A percentile compares a stretch with the other conserved stretches of the same genome.
These are phyloP conservation scores for Calonectria crousiana DNA, from an alignment of 2,329 filamentous ascomycete genomes.

Conservation along the genomic window DNA sequence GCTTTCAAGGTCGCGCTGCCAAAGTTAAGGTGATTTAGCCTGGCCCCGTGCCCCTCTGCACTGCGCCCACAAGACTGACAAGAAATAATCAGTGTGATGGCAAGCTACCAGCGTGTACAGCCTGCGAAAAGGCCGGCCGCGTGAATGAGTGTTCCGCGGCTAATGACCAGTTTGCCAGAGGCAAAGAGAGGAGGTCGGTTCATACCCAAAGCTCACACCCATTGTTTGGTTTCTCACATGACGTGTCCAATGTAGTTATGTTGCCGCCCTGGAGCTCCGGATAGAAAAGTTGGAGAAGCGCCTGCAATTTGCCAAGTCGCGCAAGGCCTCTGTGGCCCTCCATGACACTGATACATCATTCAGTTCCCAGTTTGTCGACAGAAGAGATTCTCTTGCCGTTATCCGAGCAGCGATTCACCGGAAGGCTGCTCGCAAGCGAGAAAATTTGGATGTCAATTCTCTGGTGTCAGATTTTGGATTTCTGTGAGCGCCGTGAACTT, in stretches of 20 bases:
- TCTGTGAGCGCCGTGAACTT: conserved; percentile 66
- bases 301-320: conserved; percentile 76
- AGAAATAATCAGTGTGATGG: conserved; percentile 80
- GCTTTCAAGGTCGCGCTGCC: conserved; percentile 76
- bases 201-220: not conserved
- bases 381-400: conserved; percentile 72
- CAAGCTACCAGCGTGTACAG: conserved; percentile 93
- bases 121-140: conserved; percentile 91
- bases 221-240: conserved; percentile 22
- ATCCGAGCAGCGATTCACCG: conserved; percentile 74
- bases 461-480: conserved; percentile 95
- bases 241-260: conserved; percentile 71
- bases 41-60: not conserved
- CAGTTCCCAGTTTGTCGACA: conserved; percentile 58
- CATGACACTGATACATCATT: conserved; percentile 66
- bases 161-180: conserved; percentile 94
- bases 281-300: conserved; percentile 89
- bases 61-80: conserved; percentile 21
- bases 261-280: conserved; percentile 91
- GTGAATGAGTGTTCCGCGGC: conserved; percentile 91
- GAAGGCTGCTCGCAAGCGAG: conserved; percentile 73
- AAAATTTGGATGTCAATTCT: conserved; percentile 90
- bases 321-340: conserved; percentile 77
- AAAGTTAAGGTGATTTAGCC: conserved; percentile 81
- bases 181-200: conserved; percentile 87